Evolutionary conservation across 2,329 filamentous ascomycete species (phyloP).

Genomic region (Cercospora berteroae): DNA sequence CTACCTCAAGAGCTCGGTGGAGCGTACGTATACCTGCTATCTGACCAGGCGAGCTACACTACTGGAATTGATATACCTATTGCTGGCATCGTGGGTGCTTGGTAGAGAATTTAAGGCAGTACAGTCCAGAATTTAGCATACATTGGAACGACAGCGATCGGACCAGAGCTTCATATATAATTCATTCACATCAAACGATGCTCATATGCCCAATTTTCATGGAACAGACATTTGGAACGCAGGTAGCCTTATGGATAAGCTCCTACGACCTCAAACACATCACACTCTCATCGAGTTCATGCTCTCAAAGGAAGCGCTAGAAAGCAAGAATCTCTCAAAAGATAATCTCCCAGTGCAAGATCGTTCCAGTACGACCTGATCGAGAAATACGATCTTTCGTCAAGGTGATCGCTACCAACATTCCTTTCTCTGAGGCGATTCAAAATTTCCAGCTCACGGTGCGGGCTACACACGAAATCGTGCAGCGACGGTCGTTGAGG

Average conservation of each 20-base stretch:
- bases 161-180: not conserved
- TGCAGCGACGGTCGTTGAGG: no score
- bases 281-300: no score
- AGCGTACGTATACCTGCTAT: constrained; percentile 51
- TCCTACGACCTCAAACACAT: not conserved
- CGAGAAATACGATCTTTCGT: not conserved
- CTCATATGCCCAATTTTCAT: not conserved
- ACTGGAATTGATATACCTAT: constrained; percentile 52
- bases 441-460: no score
- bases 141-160: not conserved
- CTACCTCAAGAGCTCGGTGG: constrained; percentile 53
- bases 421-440: no score
- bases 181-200: not conserved
- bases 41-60: constrained; percentile 49
- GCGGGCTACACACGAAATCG: no score
- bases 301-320: no score
- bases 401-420: not conserved
- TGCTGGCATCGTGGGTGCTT: constrained; percentile 39
- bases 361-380: not conserved
- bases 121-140: not conserved
- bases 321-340: no score
- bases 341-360: not conserved
- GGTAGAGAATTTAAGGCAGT: constrained; percentile 8
- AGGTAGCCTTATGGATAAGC: not conserved
- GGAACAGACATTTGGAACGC: not conserved